These are phyloP conservation scores for Debaryomycetaceae sp. DNA, from an alignment of 1,139 yeast species.

Conservation along the genomic window DNA sequence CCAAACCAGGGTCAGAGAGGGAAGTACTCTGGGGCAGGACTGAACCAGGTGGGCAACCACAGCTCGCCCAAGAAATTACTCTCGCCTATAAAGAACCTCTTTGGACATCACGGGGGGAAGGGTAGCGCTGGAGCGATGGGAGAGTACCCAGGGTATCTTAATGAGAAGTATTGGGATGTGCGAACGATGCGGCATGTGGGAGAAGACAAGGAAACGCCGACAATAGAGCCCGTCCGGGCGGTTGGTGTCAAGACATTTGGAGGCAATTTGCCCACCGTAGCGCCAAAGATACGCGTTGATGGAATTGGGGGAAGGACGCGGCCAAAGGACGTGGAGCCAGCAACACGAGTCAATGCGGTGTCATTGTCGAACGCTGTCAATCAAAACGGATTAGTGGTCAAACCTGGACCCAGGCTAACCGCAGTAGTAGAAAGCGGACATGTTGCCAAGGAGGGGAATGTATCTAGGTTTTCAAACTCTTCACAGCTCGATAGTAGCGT, in stretches of 20 bases:
- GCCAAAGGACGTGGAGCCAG: not conserved
- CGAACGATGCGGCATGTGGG: slow-evolving; percentile 5
- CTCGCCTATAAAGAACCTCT: slow-evolving; percentile 42
- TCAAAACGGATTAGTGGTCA: not conserved
- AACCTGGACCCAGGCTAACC: not conserved
- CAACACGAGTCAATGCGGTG: not conserved
- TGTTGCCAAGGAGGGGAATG: not conserved
- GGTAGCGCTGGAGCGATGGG: slow-evolving; percentile 14
- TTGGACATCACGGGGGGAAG: slow-evolving; percentile 11
- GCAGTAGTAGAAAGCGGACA: not conserved
- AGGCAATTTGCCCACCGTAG: not conserved
- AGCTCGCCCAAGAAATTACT: slow-evolving; percentile 43
- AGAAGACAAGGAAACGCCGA: slow-evolving; percentile 4
- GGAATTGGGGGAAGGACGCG: not conserved
- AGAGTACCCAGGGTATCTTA: not conserved
- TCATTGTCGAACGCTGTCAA: slow-evolving; percentile 4
- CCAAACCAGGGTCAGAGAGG: not conserved
- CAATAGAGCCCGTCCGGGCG: slow-evolving; percentile 3
- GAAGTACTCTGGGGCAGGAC: slow-evolving; percentile 4
- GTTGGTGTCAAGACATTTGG: not conserved
- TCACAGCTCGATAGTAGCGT: not conserved
- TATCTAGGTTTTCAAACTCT: not conserved
- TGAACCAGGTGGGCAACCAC: slow-evolving; percentile 4
- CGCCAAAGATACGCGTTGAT: not conserved
- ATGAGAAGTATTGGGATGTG: not conserved